Evolutionary conservation across 495 filamentous ascomycete species (phyloP), one percentile per base, ranked within the genome.

Genomic region (Barbatosphaeria neglecta): DNA sequence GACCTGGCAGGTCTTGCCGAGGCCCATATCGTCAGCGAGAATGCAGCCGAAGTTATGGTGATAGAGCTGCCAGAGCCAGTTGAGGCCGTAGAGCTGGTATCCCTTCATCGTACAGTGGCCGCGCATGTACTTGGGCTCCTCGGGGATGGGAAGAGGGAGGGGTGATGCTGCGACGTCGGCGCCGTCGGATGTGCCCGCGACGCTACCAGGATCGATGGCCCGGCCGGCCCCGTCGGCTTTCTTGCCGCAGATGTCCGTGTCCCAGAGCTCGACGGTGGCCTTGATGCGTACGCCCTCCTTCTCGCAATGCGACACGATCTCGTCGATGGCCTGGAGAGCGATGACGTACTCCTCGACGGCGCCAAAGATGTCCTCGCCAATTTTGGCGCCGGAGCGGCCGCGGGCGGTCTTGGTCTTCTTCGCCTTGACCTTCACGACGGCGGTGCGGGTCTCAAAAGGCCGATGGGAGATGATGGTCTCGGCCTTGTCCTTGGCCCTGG

Each of bases 1-100:
- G 45, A 98, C 88, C 56, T 97, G 90, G 53, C 88, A 95, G 0
- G 92, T 98, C 69, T 98, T 98, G 10, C 92, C 92, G 8, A 97
- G 74, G 37, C 92, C 92, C 92, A 98, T 98, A 52, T 98, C 92
- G 59, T 98, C 92, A 0, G 92, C 93, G 15, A 98, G 69, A 50
- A 98, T 97, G 39, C 89, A 84, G 46, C 84, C 87, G 46, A 90
- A 67, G 19, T 80, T 72, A 35, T 86, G 80, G 39, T 83, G 65
- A 53, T 85, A 95, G 25, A 97, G 70, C 19, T 96, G 63, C 39
- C 76, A 74, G 41, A 97, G 69, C 93, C 93, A 98, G 55, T 97
- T 98, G 24, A 98, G 74, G 18, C 92, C 92, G 22, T 95, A 87
- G 37, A 97, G 60, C 60, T 98, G 92, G 53, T 96, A 97, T 38